Evolutionary conservation across 495 filamentous ascomycete species (phyloP).

Genomic region (Trichoderma orchidacearum): DNA sequence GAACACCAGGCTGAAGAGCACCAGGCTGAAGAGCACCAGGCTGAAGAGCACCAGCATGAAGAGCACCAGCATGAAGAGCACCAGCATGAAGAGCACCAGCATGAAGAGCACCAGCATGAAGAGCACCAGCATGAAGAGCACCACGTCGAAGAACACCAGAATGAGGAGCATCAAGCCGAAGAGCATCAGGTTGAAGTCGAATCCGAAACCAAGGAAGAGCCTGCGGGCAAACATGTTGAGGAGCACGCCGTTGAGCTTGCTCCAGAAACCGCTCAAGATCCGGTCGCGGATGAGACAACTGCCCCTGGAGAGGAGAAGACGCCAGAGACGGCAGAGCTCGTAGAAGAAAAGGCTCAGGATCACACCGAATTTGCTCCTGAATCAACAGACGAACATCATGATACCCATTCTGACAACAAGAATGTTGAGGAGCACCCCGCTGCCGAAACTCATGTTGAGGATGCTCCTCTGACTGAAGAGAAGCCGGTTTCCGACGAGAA

Average conservation of each 20-base stretch:
- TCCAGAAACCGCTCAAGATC: conserved; percentile 1
- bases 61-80: neutral
- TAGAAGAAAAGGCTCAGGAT: neutral
- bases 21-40: neutral
- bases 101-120: neutral
- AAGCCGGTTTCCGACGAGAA: neutral
- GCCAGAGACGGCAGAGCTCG: neutral
- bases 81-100: neutral
- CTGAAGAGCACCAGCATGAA: neutral
- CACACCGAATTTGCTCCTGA: neutral
- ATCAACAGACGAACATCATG: too few relatives aligned
- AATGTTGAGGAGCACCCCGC: neutral
- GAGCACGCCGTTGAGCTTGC: conserved; percentile 5
- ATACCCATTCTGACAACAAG: neutral
- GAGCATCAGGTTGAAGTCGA: neutral
- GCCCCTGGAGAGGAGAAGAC: conserved; percentile 4
- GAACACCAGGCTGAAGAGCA: neutral
- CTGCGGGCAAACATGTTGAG: neutral
- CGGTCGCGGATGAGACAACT: neutral
- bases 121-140: neutral
- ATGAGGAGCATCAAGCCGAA: neutral
- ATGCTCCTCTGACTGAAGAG: neutral
- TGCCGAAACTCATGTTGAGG: neutral
- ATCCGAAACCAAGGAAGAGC: neutral
- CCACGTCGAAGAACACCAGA: neutral